These are phyloP conservation scores for Berkeleyomyces basicola DNA, from an alignment of 2,329 filamentous ascomycete species.

Conservation along the genomic window DNA sequence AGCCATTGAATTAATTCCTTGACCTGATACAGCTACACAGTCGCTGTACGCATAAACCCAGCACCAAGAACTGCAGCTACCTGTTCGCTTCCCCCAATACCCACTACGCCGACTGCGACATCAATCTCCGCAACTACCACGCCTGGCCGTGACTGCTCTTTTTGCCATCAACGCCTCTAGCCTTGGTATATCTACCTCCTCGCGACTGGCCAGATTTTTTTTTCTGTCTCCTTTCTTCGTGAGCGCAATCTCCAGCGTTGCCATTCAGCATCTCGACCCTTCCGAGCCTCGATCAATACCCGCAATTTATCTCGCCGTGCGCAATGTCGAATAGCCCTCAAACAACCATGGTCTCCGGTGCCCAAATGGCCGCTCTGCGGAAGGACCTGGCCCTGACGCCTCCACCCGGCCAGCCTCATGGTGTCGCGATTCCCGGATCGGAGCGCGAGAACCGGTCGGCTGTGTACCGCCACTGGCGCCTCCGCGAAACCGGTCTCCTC, in stretches of 20 bases:
- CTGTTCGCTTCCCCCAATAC: not conserved
- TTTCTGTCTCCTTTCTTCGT: no score
- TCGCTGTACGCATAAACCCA: not conserved
- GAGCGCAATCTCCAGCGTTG: no score
- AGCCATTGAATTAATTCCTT: conserved; percentile 10
- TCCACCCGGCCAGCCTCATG: conserved; percentile 61
- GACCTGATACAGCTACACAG: conserved; percentile 6
- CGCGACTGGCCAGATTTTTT: no score
- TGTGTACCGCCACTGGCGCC: conserved; percentile 72
- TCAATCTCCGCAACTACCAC: not conserved
- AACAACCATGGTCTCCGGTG: not conserved
- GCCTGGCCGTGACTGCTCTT: not conserved
- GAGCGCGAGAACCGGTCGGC: conserved; percentile 54
- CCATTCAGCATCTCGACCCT: not conserved
- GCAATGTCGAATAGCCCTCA: not conserved
- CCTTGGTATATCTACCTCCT: not conserved
- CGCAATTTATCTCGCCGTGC: not conserved
- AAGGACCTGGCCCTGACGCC: conserved; percentile 41
- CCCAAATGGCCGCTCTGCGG: conserved; percentile 4
- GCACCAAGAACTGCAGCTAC: not conserved
- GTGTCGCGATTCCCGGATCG: conserved; percentile 58
- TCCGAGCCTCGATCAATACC: not conserved
- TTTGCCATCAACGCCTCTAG: not conserved
- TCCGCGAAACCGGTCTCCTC: conserved; percentile 53
- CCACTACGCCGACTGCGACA: not conserved